Conservation (phyloP, 345 rosid genomes). For the Anacardium occidentale region DNA sequence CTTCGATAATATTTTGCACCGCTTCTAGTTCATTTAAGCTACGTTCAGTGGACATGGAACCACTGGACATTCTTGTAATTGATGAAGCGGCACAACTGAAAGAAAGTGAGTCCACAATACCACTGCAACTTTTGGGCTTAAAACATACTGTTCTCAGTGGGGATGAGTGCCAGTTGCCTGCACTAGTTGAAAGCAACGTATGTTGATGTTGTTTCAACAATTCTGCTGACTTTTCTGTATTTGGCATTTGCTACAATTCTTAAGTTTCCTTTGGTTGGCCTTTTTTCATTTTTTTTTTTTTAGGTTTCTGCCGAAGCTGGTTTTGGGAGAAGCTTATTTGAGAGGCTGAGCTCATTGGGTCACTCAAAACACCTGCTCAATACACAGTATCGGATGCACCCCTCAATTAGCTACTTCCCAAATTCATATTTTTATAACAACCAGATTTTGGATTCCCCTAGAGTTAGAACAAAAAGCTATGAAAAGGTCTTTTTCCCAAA, state of each 20-base stretch:
- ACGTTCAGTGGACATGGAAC: slow-evolving; percentile 15
- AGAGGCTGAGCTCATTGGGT: slow-evolving; percentile 36
- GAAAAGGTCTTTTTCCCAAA: slow-evolving; percentile 31
- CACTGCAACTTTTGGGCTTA: too few relatives aligned
- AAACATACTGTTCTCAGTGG: slow-evolving; percentile 46
- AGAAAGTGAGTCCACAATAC: too few relatives aligned
- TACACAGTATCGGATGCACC: slow-evolving; percentile 81
- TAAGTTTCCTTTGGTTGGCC: too few relatives aligned
- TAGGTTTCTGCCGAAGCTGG: too few relatives aligned
- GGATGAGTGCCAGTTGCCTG: slow-evolving; percentile 49
- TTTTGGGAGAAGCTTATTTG: too few relatives aligned
- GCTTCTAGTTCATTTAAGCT: slow-evolving; percentile 36
- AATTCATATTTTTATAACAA: slow-evolving; percentile 44
- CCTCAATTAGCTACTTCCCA: slow-evolving; percentile 60
- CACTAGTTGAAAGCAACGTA: slow-evolving; percentile 48
- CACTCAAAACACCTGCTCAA: slow-evolving; percentile 48
- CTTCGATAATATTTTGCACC: slow-evolving; percentile 43
- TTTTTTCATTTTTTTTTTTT: too few relatives aligned
- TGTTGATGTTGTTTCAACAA: too few relatives aligned
- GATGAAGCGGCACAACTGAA: slow-evolving; percentile 63
- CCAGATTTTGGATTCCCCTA: slow-evolving; percentile 44
- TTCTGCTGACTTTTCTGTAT: too few relatives aligned
- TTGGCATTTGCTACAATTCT: too few relatives aligned
- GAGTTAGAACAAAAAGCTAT: slow-evolving; percentile 34
- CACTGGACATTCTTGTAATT: slow-evolving; percentile 40